Conservation (phyloP, 169 alveolate genomes). For the Toxoplasma gondii region DNA sequence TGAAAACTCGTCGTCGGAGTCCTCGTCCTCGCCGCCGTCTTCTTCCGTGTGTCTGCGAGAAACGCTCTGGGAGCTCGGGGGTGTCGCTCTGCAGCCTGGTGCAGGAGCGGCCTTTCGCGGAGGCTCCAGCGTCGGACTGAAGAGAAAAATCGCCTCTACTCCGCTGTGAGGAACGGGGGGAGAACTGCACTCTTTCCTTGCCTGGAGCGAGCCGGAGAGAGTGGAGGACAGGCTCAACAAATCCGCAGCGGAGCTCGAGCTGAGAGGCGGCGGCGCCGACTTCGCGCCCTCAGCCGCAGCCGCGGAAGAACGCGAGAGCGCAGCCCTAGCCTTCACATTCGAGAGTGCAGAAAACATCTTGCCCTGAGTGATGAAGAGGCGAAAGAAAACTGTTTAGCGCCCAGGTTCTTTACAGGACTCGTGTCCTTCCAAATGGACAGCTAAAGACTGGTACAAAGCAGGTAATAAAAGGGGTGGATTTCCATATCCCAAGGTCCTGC, state of each 20-base stretch:
- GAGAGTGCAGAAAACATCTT: neutral
- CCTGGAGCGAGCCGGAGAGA: neutral
- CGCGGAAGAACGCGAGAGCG: neutral
- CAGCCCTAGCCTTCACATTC: neutral
- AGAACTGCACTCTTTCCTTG: neutral
- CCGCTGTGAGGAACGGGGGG: slow-evolving; percentile 28
- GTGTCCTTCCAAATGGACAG: too few relatives aligned
- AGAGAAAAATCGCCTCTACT: slow-evolving; percentile 46
- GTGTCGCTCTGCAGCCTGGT: neutral
- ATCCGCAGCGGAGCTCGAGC: neutral
- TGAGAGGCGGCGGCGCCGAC: neutral
- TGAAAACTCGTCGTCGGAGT: neutral
- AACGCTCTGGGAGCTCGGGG: neutral
- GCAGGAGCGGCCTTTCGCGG: neutral
- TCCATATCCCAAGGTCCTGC: too few relatives aligned
- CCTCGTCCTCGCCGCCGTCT: neutral
- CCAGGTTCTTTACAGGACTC: too few relatives aligned
- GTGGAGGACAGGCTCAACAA: neutral
- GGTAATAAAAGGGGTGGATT: too few relatives aligned
- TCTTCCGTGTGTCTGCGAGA: neutral
- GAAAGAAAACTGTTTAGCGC: too few relatives aligned
- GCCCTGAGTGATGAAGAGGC: neutral
- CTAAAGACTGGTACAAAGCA: too few relatives aligned
- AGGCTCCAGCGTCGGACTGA: slow-evolving; percentile 47
- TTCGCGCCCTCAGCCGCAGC: neutral